phyloP scores from a whole-genome alignment of 805 yeast species.

The Pichia thaimueangensis region DNA sequence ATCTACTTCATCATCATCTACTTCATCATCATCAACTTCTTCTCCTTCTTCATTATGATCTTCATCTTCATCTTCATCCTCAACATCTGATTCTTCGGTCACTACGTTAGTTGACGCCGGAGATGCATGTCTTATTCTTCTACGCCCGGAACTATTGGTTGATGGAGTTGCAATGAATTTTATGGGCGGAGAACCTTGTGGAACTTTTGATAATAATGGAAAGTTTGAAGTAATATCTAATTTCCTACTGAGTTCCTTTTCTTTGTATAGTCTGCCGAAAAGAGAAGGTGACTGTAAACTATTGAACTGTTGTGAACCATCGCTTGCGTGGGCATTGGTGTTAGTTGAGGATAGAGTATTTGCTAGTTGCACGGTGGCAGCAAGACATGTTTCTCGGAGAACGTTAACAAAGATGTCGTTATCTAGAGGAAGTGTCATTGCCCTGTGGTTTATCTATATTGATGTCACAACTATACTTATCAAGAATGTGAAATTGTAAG shows the following conservation, averaged over 20 bases:
- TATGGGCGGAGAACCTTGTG: constrained; percentile 12
- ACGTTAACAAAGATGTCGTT: constrained; percentile 14
- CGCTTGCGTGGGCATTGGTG: background rate
- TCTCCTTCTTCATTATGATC: background rate
- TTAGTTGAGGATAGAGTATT: background rate
- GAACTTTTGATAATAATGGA: constrained; percentile 8
- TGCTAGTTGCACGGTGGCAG: constrained; percentile 4
- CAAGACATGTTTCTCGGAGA: constrained; percentile 12
- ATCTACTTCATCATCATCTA: background rate
- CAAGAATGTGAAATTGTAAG: too few relatives aligned
- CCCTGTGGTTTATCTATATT: background rate
- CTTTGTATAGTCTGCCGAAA: constrained; percentile 4
- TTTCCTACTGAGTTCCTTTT: background rate
- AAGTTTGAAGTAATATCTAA: constrained; percentile 6
- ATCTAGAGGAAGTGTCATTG: constrained; percentile 18
- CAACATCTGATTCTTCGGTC: constrained; percentile 5
- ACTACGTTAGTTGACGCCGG: background rate
- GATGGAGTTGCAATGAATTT: background rate
- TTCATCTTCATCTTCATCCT: constrained; percentile 4
- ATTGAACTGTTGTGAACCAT: background rate
- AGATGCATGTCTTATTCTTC: background rate
- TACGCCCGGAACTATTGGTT: too few relatives aligned
- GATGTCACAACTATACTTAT: too few relatives aligned
- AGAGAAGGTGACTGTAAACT: background rate
- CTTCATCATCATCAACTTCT: background rate